phyloP scores from a whole-genome alignment of 106 monocot species.

The Apostasia shenzhenica region DNA sequence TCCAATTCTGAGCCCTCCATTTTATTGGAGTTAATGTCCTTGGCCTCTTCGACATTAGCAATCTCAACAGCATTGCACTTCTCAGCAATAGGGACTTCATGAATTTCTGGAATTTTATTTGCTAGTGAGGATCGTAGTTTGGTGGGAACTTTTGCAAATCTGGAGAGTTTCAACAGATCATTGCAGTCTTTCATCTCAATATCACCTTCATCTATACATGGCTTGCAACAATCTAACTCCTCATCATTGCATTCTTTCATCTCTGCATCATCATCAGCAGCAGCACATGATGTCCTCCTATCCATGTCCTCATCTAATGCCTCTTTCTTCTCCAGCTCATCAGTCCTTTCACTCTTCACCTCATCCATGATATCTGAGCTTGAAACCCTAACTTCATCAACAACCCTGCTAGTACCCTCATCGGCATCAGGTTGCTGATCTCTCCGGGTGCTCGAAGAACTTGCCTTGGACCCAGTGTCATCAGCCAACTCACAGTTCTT shows the following conservation, averaged over 20 bases:
- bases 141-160: slow-evolving; percentile 55
- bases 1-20: neutral
- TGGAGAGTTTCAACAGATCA: slow-evolving; percentile 33
- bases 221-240: no score
- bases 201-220: neutral
- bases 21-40: slow-evolving; percentile 3
- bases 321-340: slow-evolving; percentile 22
- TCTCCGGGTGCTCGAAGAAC: slow-evolving; percentile 37
- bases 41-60: slow-evolving; percentile 4
- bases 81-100: slow-evolving; percentile 2
- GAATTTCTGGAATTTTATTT: slow-evolving; percentile 26
- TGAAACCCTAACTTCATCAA: slow-evolving; percentile 13
- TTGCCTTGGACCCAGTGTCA: slow-evolving; percentile 46
- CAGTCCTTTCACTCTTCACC: slow-evolving; percentile 14
- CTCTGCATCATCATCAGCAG: neutral
- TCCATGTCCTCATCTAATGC: slow-evolving; percentile 14
- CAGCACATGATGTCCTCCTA: neutral
- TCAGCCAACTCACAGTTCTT: slow-evolving; percentile 26
- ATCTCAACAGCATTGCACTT: slow-evolving; percentile 3
- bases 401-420: slow-evolving; percentile 21
- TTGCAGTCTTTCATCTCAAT: slow-evolving; percentile 8
- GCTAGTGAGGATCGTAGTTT: slow-evolving; percentile 35
- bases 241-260: slow-evolving; percentile 10
- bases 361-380: slow-evolving; percentile 11
- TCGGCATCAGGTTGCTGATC: slow-evolving; percentile 18